phyloP scores from a whole-genome alignment of 2,329 filamentous ascomycete genomes.

The Exophiala sp. region DNA sequence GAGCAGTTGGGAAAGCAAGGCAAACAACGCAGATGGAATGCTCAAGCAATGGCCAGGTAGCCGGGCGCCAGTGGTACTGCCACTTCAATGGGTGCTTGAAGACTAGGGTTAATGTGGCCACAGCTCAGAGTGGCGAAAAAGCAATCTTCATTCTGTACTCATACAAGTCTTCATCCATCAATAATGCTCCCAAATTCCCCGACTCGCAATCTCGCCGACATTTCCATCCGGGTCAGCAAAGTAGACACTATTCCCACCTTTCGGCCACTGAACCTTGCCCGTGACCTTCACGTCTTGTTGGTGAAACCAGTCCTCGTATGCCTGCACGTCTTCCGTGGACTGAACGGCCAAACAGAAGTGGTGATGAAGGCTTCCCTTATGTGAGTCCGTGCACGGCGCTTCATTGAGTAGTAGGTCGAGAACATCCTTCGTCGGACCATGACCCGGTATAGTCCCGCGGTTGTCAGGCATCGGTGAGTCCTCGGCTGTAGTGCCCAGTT shows the following conservation, averaged over 20 bases:
- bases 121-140: too few relatives aligned
- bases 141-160: background rate
- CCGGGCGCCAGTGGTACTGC: too few relatives aligned
- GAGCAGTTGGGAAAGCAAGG: too few relatives aligned
- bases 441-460: conserved; percentile 20
- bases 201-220: conserved; percentile 33
- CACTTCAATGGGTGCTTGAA: too few relatives aligned
- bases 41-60: too few relatives aligned
- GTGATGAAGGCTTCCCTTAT: conserved; percentile 23
- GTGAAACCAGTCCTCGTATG: conserved; percentile 30
- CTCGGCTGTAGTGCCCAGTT: conserved; percentile 17
- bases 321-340: conserved; percentile 26
- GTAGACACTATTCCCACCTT: conserved; percentile 33
- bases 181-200: conserved; percentile 33
- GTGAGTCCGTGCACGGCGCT: background rate
- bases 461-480: conserved; percentile 15
- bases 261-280: conserved; percentile 30
- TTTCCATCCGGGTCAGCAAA: conserved; percentile 33
- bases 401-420: conserved; percentile 7
- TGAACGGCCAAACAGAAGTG: conserved; percentile 32
- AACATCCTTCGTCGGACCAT: conserved; percentile 19
- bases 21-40: too few relatives aligned
- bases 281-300: conserved; percentile 27
- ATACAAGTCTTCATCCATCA: background rate
- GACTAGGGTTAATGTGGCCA: too few relatives aligned